Evolutionary conservation across 148 eudicot genomes (phyloP), one percentile per base, ranked within the genome.

Genomic region (Nepenthes mirabilis): DNA sequence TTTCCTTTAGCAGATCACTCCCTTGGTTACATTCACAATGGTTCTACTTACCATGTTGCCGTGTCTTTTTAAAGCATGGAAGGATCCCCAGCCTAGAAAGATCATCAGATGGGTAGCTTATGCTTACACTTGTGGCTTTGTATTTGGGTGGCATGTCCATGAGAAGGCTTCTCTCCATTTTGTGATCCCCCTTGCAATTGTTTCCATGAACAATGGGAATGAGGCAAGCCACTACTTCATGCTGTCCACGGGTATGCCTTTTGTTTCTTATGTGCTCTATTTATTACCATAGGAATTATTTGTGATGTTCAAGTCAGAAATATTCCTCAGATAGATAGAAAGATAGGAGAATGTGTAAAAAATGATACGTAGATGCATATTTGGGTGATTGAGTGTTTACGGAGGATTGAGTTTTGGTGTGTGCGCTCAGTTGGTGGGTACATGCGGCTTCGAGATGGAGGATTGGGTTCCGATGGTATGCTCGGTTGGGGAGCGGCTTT

Each of bases 81-180:
- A 60, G 62, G 64, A 82, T 67, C 96, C 99, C 51, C 82, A 81
- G 48, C 97, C 91, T 53, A 68, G 72, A 59, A 94, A 79, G 77
- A 71, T 89, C 47, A 72, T 80, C 51, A 82, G 89, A 77, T 86
- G 95, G 97, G 80, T 94, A 58, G 85, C 82, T 8, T 94, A 94
- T 81, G 99, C 99, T 37, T 94, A 89, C 77, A 71, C 86, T 1
- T 94, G 97, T 70, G 97, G 99, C 62, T 89, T 94, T 64, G 45
- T 94, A 49, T 94, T 94, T 71, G 99, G 97, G 6, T 94, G 99
- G 99, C 99, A 94, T 75, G 91, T 94, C 47, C 97, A 89, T 47
- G 97, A 89, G 73, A 94, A 89, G 81, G 97, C 97, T 11, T 78
- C 84, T 3, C 97, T 94, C 36, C 99, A 89, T 69, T 89, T 93